A percentile compares a stretch with the other conserved stretches of the same genome.
These are phyloP conservation scores for Trichoderma sp. DNA, from an alignment of 2,329 filamentous ascomycete species.

Conservation along the genomic window DNA sequence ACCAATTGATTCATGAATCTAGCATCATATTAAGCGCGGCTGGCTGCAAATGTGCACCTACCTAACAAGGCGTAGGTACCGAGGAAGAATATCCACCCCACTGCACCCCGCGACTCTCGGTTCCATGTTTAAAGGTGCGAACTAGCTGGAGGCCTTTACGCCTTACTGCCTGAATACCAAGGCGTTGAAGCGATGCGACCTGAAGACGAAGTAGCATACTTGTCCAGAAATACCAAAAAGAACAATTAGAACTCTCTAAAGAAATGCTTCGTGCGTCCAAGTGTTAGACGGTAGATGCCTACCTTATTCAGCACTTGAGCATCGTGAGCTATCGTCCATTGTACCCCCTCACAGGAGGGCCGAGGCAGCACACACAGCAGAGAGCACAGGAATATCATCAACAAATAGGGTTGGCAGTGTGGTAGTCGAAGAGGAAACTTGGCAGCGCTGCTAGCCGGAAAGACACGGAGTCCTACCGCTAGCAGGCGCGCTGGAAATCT, in stretches of 20 bases:
- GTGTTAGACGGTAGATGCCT: no score
- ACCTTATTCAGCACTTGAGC: no score
- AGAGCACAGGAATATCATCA: background rate
- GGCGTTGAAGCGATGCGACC: background rate
- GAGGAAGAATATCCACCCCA: background rate
- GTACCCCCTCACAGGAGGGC: background rate
- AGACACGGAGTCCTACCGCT: background rate
- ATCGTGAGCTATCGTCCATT: background rate
- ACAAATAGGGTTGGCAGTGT: background rate
- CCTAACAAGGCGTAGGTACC: background rate
- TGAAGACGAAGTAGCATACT: background rate
- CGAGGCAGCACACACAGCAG: background rate
- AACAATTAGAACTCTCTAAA: no score
- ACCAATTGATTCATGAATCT: background rate
- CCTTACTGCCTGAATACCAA: background rate
- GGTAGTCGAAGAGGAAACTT: background rate
- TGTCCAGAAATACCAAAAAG: background rate
- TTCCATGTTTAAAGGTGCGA: background rate
- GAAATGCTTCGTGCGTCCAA: no score
- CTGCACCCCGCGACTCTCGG: background rate
- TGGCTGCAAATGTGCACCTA: background rate
- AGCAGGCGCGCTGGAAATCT: conserved; percentile 11
- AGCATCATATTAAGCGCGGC: background rate
- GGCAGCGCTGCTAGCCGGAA: conserved; percentile 12
- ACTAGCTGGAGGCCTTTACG: background rate